Base-by-base conservation (phyloP, 805 yeast species). In the Saturnispora zaruensis region DNA sequence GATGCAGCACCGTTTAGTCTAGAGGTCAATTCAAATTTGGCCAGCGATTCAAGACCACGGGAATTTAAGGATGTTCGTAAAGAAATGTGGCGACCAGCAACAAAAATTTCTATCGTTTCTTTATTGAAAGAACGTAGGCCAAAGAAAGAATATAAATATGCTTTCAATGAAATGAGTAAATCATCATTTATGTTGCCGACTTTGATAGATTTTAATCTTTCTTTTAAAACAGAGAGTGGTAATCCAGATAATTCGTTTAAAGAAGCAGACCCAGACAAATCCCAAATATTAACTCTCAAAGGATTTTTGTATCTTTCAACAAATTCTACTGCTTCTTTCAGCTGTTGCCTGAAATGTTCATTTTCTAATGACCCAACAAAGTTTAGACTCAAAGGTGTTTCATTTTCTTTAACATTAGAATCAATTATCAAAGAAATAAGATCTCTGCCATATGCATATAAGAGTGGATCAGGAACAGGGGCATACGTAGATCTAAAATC, bases 361-460 rank as follows among this genome's bases (percentile, higher is more conserved):
- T 70, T 58, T 25, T 68, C 65, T 50, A 82, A 74, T 57, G 81
- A 78, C 34, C 87, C 93, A 47, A 81, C 69, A 9, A 84, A 55
- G 64, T 87, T 80, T 7, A 81, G 41, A 1, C 69, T 61, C 9
- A 55, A 50, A 4, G 51, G 46, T 6, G 53, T 21, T 14, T 43
- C 49, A 14, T 36, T 30, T 7, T 38, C 21, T 16, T 40, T 42
- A 7, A 2, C 16, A 8, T n/a, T 46, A 38, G 21, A 30, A 37
- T 23, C 42, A 38, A 28, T 14, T n/a, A 30, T 34, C 26, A 34
- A 36, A 13, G 28, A 32, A 26, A 41, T 50, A 25, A 28, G 14
- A 20, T 13, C 9, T n/a, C 24, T 34, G 46, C 49, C 42, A 30
- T 46, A 41, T 6, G 40, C 32, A 2, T 33, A 41, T 5, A 44